A percentile compares a stretch with the other conserved stretches of the same genome.
phyloP scores from a whole-genome alignment of 2,329 filamentous ascomycete species.

The Huntiella omanensis region DNA sequence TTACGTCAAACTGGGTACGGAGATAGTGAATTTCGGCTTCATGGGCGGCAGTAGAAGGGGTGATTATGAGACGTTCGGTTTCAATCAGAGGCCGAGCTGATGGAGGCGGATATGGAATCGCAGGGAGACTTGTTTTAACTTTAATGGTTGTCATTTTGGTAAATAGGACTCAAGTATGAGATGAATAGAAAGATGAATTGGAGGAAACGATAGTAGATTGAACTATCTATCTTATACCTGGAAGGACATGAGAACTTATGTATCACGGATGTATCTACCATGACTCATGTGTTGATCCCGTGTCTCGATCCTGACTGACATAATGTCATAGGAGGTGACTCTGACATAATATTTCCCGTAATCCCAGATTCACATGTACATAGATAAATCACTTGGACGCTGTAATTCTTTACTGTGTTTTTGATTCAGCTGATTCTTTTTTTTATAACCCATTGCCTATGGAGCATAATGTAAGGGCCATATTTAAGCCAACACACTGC shows the following conservation, averaged over 20 bases:
- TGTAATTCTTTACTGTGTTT: conserved; percentile 9
- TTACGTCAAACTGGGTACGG: conserved; percentile 39
- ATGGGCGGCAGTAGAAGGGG: conserved; percentile 31
- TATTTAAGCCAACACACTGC: conserved; percentile 39
- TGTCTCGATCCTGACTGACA: background rate
- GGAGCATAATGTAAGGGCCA: conserved; percentile 34
- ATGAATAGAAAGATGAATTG: background rate
- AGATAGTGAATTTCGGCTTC: conserved; percentile 30
- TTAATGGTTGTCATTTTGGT: conserved; percentile 16
- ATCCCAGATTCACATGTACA: background rate
- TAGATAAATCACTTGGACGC: background rate
- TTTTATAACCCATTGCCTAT: conserved; percentile 12
- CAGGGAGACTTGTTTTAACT: conserved; percentile 30
- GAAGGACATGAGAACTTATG: background rate
- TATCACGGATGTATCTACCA: no score
- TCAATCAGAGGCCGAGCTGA: conserved; percentile 21
- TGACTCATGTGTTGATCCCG: no score
- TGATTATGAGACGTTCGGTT: conserved; percentile 36
- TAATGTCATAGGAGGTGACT: background rate
- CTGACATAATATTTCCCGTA: background rate
- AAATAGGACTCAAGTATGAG: background rate
- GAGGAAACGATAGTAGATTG: background rate
- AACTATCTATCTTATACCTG: background rate
- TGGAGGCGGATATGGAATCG: conserved; percentile 23
- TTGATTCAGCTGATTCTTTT: conserved; percentile 12